These are phyloP conservation scores for Colletotrichum tropicicola DNA, from an alignment of 2,329 filamentous ascomycete genomes.

Conservation along the genomic window DNA sequence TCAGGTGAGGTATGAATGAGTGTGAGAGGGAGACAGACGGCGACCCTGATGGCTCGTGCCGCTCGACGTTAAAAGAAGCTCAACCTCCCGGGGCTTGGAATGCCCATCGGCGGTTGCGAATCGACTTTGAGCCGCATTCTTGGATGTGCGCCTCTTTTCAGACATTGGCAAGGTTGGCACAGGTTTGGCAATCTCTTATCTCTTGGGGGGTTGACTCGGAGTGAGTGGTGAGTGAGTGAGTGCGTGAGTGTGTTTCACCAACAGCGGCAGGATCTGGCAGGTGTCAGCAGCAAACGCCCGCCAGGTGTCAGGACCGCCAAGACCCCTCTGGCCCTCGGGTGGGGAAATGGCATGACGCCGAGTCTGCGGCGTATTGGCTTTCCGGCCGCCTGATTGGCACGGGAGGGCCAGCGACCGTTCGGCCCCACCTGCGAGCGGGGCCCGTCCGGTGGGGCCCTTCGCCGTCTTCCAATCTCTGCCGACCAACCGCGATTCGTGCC, in stretches of 20 bases:
- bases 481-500: constrained; percentile 3
- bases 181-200: not conserved
- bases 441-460: not conserved
- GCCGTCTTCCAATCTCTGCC: constrained; percentile 1
- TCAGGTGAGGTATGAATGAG: no score
- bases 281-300: not conserved
- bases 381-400: constrained; percentile 13
- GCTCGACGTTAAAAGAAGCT: constrained; percentile 26
- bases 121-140: constrained; percentile 15
- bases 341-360: constrained; percentile 14
- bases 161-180: constrained; percentile 5
- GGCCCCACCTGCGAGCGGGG: not conserved
- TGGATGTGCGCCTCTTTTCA: not conserved
- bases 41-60: no score
- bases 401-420: not conserved
- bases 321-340: not conserved
- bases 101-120: not conserved
- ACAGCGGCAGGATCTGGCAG: not conserved
- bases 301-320: not conserved
- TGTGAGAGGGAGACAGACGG: no score
- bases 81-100: no score
- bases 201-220: not conserved
- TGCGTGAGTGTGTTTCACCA: not conserved
- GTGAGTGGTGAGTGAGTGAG: not conserved
- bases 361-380: constrained; percentile 1